phyloP scores from a whole-genome alignment of 495 filamentous ascomycete genomes.

The Thozetella sp. region DNA sequence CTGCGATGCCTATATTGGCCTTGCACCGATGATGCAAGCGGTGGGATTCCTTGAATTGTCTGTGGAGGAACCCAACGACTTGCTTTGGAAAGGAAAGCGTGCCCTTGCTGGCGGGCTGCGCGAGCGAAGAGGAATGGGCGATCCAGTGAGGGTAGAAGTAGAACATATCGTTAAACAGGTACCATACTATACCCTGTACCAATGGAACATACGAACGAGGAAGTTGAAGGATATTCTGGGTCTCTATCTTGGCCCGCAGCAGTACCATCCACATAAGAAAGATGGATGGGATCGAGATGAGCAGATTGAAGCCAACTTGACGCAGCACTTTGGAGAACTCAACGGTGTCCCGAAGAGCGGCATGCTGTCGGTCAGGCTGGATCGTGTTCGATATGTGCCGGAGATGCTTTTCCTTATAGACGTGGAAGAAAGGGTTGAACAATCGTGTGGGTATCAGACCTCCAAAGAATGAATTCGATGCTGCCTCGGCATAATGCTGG shows the following conservation, averaged over 20 bases:
- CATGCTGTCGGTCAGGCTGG: neutral
- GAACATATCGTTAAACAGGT: neutral
- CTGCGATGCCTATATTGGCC: neutral
- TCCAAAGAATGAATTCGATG: neutral
- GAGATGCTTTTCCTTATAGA: neutral
- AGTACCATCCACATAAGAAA: neutral
- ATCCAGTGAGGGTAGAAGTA: neutral
- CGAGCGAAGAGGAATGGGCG: neutral
- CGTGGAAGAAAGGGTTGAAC: neutral
- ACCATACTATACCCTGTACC: neutral
- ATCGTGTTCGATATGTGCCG: neutral
- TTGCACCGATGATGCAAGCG: neutral
- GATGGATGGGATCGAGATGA: neutral
- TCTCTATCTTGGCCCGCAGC: neutral
- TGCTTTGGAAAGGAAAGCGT: neutral
- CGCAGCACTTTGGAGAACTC: neutral
- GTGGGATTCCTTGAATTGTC: neutral
- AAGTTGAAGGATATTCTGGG: neutral
- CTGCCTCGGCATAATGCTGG: neutral
- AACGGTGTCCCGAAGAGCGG: neutral
- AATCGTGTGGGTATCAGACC: neutral
- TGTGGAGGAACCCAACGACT: neutral
- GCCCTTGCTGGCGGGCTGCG: too few species aligned
- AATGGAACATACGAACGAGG: neutral
- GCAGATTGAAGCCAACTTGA: neutral